Percentiles rank a stretch among this genome's conserved stretches.
Conservation (phyloP, 306 rosid genomes). For the Casuarina glauca region DNA sequence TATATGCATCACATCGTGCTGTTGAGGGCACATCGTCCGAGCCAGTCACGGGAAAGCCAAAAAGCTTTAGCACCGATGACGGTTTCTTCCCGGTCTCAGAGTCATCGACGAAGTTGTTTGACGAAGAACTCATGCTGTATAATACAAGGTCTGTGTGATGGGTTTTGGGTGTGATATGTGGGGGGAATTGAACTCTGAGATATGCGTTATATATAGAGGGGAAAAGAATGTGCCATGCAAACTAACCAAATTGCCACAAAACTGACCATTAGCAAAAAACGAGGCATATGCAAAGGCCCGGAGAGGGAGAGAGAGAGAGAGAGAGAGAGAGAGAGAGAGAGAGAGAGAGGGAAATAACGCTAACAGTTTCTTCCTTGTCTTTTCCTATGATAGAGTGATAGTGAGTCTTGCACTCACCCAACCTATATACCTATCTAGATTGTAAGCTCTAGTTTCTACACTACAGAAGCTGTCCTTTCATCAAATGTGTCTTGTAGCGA, state of each 20-base stretch:
- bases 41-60: slow-evolving; percentile 12
- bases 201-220: neutral
- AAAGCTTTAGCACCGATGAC: slow-evolving; percentile 15
- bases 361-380: neutral
- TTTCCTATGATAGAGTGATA: neutral
- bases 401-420: neutral
- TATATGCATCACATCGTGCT: neutral
- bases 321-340: too few relatives aligned
- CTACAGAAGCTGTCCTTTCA: too few relatives aligned
- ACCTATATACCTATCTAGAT: neutral
- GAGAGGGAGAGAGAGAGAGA: neutral
- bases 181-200: neutral
- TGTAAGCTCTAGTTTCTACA: neutral
- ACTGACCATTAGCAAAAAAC: neutral
- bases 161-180: neutral
- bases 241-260: neutral
- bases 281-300: neutral
- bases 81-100: neutral
- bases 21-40: neutral
- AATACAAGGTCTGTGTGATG: neutral
- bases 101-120: neutral
- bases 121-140: neutral
- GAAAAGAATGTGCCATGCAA: neutral
- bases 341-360: neutral
- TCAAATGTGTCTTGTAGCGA: too few relatives aligned